Evolutionary conservation across 352 stramenopile genomes (phyloP).

Genomic region (Phytophthora syringae): DNA sequence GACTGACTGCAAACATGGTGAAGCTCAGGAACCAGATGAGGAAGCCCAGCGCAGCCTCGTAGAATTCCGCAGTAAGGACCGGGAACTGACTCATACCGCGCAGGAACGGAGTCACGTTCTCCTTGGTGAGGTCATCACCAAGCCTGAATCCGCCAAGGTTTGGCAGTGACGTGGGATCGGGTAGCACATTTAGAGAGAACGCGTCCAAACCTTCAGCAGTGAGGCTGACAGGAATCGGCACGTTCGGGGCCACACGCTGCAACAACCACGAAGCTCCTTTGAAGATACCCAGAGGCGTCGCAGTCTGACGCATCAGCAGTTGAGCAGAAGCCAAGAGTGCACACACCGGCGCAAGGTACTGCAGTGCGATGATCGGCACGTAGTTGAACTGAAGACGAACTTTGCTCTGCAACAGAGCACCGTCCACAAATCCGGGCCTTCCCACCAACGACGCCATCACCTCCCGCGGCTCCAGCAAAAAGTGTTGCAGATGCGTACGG

Average conservation of each 20-base stretch:
- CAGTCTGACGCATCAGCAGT: conserved; percentile 64
- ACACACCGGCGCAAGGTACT: conserved; percentile 73
- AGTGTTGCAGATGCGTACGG: conserved; percentile 73
- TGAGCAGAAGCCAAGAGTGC: conserved; percentile 50
- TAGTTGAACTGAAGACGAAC: conserved; percentile 87
- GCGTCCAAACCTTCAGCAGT: conserved; percentile 25
- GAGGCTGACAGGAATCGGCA: conserved; percentile 21
- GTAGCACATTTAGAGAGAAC: conserved; percentile 43
- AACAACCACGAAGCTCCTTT: conserved; percentile 40
- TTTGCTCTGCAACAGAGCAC: conserved; percentile 66
- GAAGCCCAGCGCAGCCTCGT: conserved; percentile 70
- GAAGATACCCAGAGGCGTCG: conserved; percentile 53
- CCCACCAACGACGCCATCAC: conserved; percentile 67
- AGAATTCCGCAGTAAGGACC: conserved; percentile 63
- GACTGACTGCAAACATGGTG: conserved; percentile 69
- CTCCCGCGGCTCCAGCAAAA: conserved; percentile 78
- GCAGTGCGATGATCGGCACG: conserved; percentile 75
- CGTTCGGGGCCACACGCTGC: conserved; percentile 17
- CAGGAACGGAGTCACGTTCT: conserved; percentile 58
- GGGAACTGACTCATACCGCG: conserved; percentile 71
- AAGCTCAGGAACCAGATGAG: conserved; percentile 75
- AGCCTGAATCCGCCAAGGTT: conserved; percentile 67
- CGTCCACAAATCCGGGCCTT: conserved; percentile 60
- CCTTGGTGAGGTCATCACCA: conserved; percentile 52
- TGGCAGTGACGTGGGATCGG: conserved; percentile 36